Evolutionary conservation across 176 grass and related monocot genomes (phyloP), one percentile per base, ranked within the genome.

Genomic region (Cymbopogon citratus): DNA sequence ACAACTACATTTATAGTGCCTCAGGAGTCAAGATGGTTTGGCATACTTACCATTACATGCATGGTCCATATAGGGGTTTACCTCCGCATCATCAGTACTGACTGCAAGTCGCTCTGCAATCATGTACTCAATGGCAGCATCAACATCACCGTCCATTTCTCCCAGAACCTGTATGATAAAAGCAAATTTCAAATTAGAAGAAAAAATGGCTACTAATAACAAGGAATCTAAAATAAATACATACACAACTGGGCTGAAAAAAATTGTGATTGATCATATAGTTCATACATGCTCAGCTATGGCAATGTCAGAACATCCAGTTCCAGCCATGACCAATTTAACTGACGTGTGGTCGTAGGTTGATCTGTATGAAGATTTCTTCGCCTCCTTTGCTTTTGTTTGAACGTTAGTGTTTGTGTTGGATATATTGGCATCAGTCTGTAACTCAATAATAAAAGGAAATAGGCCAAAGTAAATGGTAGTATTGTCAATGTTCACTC

Each of bases 101-200:
- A 83, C 23, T 12, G 70, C 28, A 46, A 86, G 35, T 62, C 61
- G 62, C 25, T 89, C 88, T 3, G 84, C 86, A 78, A 98, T 86
- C 74, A 94, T 81, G 74, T 90, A 92, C 70, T 94, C 90, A 87
- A 94, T 93, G 85, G 95, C 79, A 68, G 86, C 82, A 89, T 94
- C 90, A 74, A 93, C 79, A 89, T 98, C 90, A 39, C 88, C 95
- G 61, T 84, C 88, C 85, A 98, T 81, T 85, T 98, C 92, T 80
- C 2, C 66, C 44, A 94, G 85, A 86, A 98, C 81, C 95, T 98
- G 80, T 56, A 60, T 70, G 25, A 77, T 61, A 52, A 77, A 59
- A 51, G 48, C 18, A 69, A 27, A 66, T 38, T 45, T 66, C 38
- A 5, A 27, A 14, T 66, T 54, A 38, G 14, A 72, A 77, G 9